These are phyloP conservation scores for Mycena capillaripes DNA, from an alignment of 768 basidiomycete genomes.

Conservation along the genomic window DNA sequence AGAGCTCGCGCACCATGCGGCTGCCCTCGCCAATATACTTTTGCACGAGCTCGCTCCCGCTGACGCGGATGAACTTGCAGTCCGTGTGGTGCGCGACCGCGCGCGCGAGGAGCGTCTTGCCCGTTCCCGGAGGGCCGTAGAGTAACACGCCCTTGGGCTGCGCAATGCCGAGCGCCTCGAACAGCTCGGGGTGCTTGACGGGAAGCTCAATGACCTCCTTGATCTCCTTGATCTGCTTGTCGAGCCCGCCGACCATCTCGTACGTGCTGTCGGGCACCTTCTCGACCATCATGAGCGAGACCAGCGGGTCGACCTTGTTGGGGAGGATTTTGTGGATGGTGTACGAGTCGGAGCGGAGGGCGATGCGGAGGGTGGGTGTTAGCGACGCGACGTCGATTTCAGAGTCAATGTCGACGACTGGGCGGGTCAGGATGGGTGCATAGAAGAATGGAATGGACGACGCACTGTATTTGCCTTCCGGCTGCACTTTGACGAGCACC, in stretches of 20 bases:
- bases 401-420: conserved; percentile 94
- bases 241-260: conserved; percentile 99
- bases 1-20: conserved; percentile 96
- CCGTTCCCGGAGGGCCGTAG: conserved; percentile 96
- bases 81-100: conserved; percentile 98
- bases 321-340: conserved; percentile 97
- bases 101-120: conserved; percentile 94
- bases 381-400: conserved; percentile 87
- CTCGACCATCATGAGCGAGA: conserved; percentile 99
- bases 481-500: conserved; percentile 97
- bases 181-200: conserved; percentile 97
- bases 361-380: conserved; percentile 91
- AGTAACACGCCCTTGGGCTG: conserved; percentile 97
- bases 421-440: not conserved
- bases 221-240: conserved; percentile 99
- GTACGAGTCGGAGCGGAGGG: conserved; percentile 96
- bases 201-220: conserved; percentile 97
- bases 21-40: conserved; percentile 99
- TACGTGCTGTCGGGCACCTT: conserved; percentile 99
- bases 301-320: conserved; percentile 98
- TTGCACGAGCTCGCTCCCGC: conserved; percentile 94
- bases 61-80: conserved; percentile 97
- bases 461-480: conserved; percentile 99
- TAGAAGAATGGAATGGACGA: conserved; percentile 33
- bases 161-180: conserved; percentile 95